Evolutionary conservation across 2,329 filamentous ascomycete species (phyloP).

Genomic region (Phyllosticta citrichinensis): DNA sequence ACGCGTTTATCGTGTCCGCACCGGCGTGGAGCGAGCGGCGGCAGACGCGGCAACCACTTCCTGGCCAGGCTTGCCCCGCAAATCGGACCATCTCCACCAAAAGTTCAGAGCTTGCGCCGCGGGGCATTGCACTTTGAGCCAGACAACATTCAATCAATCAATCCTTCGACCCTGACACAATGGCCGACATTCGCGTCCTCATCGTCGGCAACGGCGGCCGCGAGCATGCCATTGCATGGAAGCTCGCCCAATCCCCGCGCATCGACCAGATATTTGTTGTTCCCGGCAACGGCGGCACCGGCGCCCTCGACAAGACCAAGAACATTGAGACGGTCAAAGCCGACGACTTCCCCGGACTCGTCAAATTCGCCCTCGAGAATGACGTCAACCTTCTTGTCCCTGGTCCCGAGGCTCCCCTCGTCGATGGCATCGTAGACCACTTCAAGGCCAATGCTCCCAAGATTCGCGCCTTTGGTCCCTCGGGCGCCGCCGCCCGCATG

Average conservation of each 20-base stretch:
- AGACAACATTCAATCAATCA: not conserved
- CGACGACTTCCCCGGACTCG: slow-evolving; percentile 68
- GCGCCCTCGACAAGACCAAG: slow-evolving; percentile 55
- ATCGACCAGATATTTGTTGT: slow-evolving; percentile 64
- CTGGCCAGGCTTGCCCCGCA: slow-evolving; percentile 3
- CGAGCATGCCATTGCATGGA: slow-evolving; percentile 93
- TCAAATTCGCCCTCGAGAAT: slow-evolving; percentile 63
- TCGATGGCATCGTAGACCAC: slow-evolving; percentile 77
- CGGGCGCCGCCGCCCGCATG: slow-evolving; percentile 72
- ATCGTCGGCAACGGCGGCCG: slow-evolving; percentile 89
- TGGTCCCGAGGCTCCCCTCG: slow-evolving; percentile 87
- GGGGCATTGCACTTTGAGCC: not conserved
- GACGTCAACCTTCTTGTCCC: slow-evolving; percentile 75
- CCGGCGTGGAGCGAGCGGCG: not conserved
- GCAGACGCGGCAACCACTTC: not conserved
- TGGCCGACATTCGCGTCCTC: slow-evolving; percentile 42
- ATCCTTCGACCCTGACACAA: not conserved
- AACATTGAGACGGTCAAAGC: slow-evolving; percentile 62
- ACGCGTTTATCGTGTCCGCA: not conserved
- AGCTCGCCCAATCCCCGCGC: slow-evolving; percentile 69
- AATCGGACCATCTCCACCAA: slow-evolving; percentile 10
- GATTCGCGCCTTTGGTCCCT: slow-evolving; percentile 79
- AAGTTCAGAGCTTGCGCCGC: slow-evolving; percentile 6
- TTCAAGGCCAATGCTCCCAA: slow-evolving; percentile 51
- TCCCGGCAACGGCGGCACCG: slow-evolving; percentile 82